Conservation (phyloP, 83 land plant species). For the Isoetes engelmannii region DNA sequence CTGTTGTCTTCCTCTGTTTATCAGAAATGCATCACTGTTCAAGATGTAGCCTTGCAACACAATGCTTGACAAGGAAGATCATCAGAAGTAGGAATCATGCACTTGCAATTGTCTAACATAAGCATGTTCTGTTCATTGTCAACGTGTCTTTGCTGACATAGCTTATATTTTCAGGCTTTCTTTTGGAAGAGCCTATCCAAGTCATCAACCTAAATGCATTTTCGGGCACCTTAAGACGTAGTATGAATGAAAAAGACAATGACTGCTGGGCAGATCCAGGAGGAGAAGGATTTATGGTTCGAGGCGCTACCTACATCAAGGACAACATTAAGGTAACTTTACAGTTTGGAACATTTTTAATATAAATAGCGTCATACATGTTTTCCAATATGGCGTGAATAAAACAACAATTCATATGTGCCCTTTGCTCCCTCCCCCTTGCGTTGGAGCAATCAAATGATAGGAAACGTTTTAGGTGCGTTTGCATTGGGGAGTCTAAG, state of each 20-base stretch:
- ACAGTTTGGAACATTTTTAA: too few species aligned
- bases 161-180: slow-evolving; percentile 32
- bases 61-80: too few species aligned
- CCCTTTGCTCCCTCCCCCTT: too few species aligned
- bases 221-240: slow-evolving; percentile 44
- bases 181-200: slow-evolving; percentile 28
- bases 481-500: too few species aligned
- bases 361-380: too few species aligned
- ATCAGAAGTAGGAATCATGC: slow-evolving; percentile 26
- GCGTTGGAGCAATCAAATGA: too few species aligned
- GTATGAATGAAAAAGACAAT: slow-evolving; percentile 36
- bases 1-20: too few species aligned
- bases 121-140: not conserved
- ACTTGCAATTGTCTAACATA: slow-evolving; percentile 23
- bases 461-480: too few species aligned
- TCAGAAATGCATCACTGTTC: too few species aligned
- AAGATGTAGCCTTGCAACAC: too few species aligned
- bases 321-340: slow-evolving; percentile 64
- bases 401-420: too few species aligned
- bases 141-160: slow-evolving; percentile 23
- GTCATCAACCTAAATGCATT: slow-evolving; percentile 49
- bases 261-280: slow-evolving; percentile 79
- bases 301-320: slow-evolving; percentile 73
- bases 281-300: slow-evolving; percentile 78
- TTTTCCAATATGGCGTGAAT: too few species aligned